Evolutionary conservation across 228 moss, liverwort and hornwort genomes (phyloP).

Genomic region (Sphagnum fallax): DNA sequence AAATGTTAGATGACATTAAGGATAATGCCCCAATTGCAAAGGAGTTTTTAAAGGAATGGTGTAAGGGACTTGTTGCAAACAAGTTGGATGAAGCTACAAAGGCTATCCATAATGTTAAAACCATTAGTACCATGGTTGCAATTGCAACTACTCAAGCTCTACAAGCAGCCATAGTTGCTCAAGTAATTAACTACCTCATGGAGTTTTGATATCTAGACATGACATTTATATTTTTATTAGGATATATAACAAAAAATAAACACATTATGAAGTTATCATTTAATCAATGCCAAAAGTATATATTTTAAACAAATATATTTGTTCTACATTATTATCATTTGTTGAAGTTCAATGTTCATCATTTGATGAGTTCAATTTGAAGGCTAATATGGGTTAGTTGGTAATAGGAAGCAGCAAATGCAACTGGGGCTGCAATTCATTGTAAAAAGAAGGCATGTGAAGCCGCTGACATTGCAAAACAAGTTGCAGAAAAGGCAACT

Average conservation of each 20-base stretch:
- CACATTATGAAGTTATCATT: too few relatives aligned
- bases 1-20: constrained; percentile 3
- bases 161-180: constrained; percentile 5
- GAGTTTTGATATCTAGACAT: too few relatives aligned
- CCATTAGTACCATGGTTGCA: neutral
- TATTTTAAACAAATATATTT: too few relatives aligned
- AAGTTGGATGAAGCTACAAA: neutral
- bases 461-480: constrained; percentile 4
- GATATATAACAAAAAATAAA: too few relatives aligned
- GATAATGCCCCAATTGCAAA: constrained; percentile 4
- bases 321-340: too few relatives aligned
- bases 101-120: constrained; percentile 4
- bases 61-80: neutral
- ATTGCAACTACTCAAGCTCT: constrained; percentile 4
- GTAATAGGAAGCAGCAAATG: constrained; percentile 13
- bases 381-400: too few relatives aligned
- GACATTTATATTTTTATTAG: too few relatives aligned
- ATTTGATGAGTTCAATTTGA: too few relatives aligned
- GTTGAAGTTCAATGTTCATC: too few relatives aligned
- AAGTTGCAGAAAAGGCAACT: constrained; percentile 2
- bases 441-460: constrained; percentile 7
- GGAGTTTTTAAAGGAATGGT: constrained; percentile 11
- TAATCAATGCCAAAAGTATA: too few relatives aligned
- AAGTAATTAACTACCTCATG: constrained; percentile 7
- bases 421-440: constrained; percentile 23